phyloP scores from a whole-genome alignment of 257 asterid genomes.

The Haberlea rhodopensis region DNA sequence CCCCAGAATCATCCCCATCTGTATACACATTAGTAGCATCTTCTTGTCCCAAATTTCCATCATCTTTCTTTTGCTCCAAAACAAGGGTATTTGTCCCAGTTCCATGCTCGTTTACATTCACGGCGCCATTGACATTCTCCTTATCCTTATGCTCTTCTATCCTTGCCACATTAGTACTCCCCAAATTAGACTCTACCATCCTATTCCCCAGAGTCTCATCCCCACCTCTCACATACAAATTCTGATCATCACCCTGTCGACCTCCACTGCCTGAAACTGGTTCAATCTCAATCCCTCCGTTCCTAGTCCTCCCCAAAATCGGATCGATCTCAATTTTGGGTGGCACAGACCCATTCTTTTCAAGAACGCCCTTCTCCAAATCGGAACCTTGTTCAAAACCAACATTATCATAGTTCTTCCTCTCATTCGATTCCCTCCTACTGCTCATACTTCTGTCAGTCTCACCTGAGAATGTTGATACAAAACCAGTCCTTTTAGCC shows the following conservation, averaged over 20 bases:
- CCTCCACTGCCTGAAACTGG: slow-evolving; percentile 37
- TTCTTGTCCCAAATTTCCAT: slow-evolving; percentile 41
- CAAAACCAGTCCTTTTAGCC: slow-evolving; percentile 97
- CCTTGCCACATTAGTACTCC: slow-evolving; percentile 33
- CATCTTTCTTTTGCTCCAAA: slow-evolving; percentile 49
- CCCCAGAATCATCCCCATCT: slow-evolving; percentile 52
- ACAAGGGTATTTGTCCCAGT: slow-evolving; percentile 32
- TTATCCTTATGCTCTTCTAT: slow-evolving; percentile 37
- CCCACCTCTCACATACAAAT: slow-evolving; percentile 40
- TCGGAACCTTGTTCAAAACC: slow-evolving; percentile 38
- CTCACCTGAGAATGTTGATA: slow-evolving; percentile 76
- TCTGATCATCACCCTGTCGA: slow-evolving; percentile 39
- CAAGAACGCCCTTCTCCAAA: slow-evolving; percentile 60
- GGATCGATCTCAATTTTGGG: slow-evolving; percentile 90
- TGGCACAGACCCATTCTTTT: slow-evolving; percentile 57
- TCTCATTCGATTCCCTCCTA: slow-evolving; percentile 43
- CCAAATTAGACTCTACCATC: slow-evolving; percentile 32
- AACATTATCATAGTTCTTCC: slow-evolving; percentile 16
- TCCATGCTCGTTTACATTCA: slow-evolving; percentile 30
- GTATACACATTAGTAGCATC: slow-evolving; percentile 34
- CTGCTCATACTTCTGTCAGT: slow-evolving; percentile 51
- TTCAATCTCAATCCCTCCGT: slow-evolving; percentile 61
- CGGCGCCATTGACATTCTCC: slow-evolving; percentile 32
- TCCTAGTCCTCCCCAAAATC: slow-evolving; percentile 73
- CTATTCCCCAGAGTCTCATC: slow-evolving; percentile 35